Percentiles rank a stretch among this genome's conserved stretches.
phyloP scores from a whole-genome alignment of 495 filamentous ascomycete genomes.

The Xylaria cubensis region DNA sequence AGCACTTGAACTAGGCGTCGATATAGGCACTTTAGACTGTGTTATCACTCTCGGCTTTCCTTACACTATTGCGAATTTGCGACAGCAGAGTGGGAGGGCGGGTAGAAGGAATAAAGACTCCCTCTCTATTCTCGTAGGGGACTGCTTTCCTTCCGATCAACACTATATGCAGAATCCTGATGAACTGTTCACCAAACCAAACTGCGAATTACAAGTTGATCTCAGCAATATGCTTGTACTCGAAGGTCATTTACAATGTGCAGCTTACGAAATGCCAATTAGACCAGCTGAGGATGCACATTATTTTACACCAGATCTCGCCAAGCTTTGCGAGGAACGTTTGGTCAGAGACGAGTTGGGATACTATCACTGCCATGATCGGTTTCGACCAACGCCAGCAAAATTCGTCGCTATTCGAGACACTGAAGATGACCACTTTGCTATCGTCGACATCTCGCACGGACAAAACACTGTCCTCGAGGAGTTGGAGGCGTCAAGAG shows the following conservation, averaged over 20 bases:
- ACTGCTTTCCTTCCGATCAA: conserved; percentile 90
- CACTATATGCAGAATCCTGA: conserved; percentile 96
- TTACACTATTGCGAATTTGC: conserved; percentile 89
- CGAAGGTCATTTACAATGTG: conserved; percentile 95
- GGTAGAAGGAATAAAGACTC: conserved; percentile 95
- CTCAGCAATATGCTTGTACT: conserved; percentile 88
- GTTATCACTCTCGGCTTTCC: conserved; percentile 95
- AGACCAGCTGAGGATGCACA: conserved; percentile 71
- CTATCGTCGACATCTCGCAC: conserved; percentile 87
- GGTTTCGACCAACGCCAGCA: conserved; percentile 86
- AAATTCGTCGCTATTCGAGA: conserved; percentile 88
- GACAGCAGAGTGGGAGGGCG: conserved; percentile 94
- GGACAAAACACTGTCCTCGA: conserved; percentile 85
- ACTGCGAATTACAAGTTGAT: conserved; percentile 87
- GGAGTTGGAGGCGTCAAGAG: conserved; percentile 93
- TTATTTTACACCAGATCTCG: conserved; percentile 82
- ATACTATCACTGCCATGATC: conserved; percentile 87
- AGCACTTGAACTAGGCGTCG: conserved; percentile 90
- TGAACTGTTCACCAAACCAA: conserved; percentile 94
- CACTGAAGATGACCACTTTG: conserved; percentile 90
- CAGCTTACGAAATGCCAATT: conserved; percentile 94
- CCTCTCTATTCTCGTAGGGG: conserved; percentile 88
- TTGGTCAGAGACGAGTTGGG: conserved; percentile 75
- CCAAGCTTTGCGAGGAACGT: conserved; percentile 74
- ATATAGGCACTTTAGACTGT: conserved; percentile 94